Base-by-base conservation (phyloP, 805 yeast genomes). In the Debaryomyces castellii region DNA sequence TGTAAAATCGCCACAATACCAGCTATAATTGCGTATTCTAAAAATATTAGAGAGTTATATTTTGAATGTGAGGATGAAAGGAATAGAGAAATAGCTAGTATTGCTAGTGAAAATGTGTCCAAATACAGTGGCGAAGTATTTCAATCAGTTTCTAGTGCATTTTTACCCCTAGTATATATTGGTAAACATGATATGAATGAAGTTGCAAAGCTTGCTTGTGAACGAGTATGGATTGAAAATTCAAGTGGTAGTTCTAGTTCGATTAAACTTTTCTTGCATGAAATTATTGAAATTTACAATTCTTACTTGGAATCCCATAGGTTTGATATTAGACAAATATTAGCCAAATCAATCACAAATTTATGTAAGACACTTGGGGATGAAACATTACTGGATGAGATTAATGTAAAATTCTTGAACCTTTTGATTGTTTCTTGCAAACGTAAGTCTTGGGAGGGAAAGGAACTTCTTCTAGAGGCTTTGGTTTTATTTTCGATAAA, bases 401-500 rank as follows among this genome's bases (percentile, higher is more conserved):
- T 52, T 7, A 48, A 50, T 3, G 22, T 45, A 1, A 53, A 60
- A 30, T 60, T 89, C 14, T 78, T 87, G 47, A 64, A 69, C 0
- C 67, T 82, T 5, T 67, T 89, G 39, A 59, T 87, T 14, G 75
- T 74, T 23, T 81, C 95, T 0, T 73, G 83, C 45, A 71, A 75
- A 45, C 97, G 97, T 1, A 80, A 95, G 48, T 78, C 92, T 8
- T 92, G 96, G 94, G 74, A 76, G 12, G 98, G 97, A 5, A 92
- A 92, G 57, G 97, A 90, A 53, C 63, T 73, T 23, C 76, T 94
- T 1, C 68, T 89, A 16, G 81, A 80, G 30, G 87, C 96, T 0
- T 66, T 91, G 44, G 85, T 87, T 0, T 64, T 80, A 1, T 71
- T 87, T 25, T 58, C 84, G 0, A 56, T 69, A 14, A 80, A 79